Percentiles rank a stretch among this genome's conserved stretches.
Evolutionary conservation across 2,329 filamentous ascomycete species (phyloP).

Genomic region (Thielaviopsis populi): DNA sequence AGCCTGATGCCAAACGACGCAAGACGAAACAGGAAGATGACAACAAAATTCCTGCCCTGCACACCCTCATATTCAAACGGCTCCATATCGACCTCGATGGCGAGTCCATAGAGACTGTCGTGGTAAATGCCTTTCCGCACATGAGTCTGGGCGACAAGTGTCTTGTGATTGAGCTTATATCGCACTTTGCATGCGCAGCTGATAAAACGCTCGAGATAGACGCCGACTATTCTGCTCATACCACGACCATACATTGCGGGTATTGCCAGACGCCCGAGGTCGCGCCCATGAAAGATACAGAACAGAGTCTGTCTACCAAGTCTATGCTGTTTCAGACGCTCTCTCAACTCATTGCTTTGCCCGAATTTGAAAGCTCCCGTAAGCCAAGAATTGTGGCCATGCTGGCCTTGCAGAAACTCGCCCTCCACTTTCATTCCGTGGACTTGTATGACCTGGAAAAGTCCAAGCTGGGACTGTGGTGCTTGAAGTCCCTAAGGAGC

Average conservation of each 20-base stretch:
- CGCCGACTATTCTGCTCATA: background rate
- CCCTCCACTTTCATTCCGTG: constrained; percentile 47
- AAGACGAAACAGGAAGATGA: constrained; percentile 18
- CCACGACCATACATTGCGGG: constrained; percentile 7
- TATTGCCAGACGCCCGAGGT: constrained; percentile 13
- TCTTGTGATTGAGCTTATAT: constrained; percentile 38
- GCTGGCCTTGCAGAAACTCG: constrained; percentile 52
- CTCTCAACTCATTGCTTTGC: constrained; percentile 30
- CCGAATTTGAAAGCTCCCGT: constrained; percentile 38
- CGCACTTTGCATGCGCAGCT: constrained; percentile 41
- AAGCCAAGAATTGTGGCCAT: constrained; percentile 54
- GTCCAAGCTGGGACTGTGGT: constrained; percentile 62
- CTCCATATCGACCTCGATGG: constrained; percentile 21
- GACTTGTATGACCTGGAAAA: constrained; percentile 50
- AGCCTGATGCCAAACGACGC: constrained; percentile 21
- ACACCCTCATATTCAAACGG: constrained; percentile 19
- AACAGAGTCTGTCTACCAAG: constrained; percentile 10
- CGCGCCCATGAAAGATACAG: constrained; percentile 10
- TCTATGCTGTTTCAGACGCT: constrained; percentile 25
- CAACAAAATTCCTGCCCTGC: constrained; percentile 6
- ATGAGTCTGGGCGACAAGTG: constrained; percentile 37
- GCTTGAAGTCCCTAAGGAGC: constrained; percentile 65
- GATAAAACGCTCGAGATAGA: constrained; percentile 29
- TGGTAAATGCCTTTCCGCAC: constrained; percentile 27
- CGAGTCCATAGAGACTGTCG: constrained; percentile 22